Evolutionary conservation across 75 land plant genomes (phyloP), one percentile per base, ranked within the genome.

Genomic region (Ceratopteris richardii): DNA sequence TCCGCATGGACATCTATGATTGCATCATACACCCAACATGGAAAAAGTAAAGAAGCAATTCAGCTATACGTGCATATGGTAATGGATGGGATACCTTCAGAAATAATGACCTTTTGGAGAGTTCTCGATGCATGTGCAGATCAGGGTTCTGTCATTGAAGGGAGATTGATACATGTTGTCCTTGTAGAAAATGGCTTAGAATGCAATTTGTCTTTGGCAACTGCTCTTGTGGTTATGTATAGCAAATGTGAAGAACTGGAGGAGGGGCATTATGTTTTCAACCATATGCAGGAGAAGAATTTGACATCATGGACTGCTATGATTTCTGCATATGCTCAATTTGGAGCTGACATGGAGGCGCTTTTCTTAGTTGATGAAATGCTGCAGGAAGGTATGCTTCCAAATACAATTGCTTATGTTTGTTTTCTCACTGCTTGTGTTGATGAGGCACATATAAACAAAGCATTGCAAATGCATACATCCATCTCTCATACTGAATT

Each of bases 261-360:
- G 47, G 77, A 73, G 9, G 57, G 0, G 90, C 85, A 23, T 19
- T 58, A 14, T 64, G 66, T 82, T 30, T 80, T 76, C 61, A 28
- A 63, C 9, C 28, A 73, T 60, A 65, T 71, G 31, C 67, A 54
- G 23, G 60, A 67, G 22, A 54, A 51, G 17, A 51, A 54, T 1
- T 6, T 65, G 43, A 75, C 79, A 18, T 79, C 85, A 0, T 80
- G 81, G 87, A 87, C 77, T 60, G 68, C 91, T 19, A 83, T 87
- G 24, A 83, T 87, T 31, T 74, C 86, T 1, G 86, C 80, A 11
- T 86, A 63, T 64, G 57, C 75, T 17, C 40, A 54, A n/a, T 57
- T 63, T 19, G 72, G 75, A 31, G 60, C 60, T 22, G 67, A 69
- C 51, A 83, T 69, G 53, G 80, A 76, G 43, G 79, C 88, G 31